phyloP scores from a whole-genome alignment of 257 asterid species.

The Jacaranda copaia region DNA sequence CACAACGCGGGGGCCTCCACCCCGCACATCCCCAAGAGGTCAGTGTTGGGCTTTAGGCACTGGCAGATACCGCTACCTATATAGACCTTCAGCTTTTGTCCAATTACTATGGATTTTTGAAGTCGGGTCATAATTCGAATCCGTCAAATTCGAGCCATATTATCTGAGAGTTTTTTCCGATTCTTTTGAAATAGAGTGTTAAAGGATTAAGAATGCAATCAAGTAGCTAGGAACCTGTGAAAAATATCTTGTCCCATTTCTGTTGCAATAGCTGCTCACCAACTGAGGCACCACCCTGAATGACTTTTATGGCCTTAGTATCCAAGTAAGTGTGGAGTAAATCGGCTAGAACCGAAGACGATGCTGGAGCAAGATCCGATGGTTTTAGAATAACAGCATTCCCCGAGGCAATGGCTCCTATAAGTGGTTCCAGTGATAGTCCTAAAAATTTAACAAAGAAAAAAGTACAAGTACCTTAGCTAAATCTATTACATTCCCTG shows the following conservation, averaged over 20 bases:
- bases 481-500: too few species aligned
- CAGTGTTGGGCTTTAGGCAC: too few species aligned
- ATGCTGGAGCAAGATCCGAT: conserved; percentile 78
- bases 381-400: conserved; percentile 73
- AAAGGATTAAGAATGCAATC: not conserved
- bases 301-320: conserved; percentile 60
- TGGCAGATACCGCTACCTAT: too few species aligned
- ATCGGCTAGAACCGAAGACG: conserved; percentile 61
- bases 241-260: conserved; percentile 86
- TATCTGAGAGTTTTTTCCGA: too few species aligned
- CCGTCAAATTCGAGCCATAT: too few species aligned
- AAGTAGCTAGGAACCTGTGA: conserved; percentile 64
- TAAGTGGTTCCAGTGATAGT: conserved; percentile 69
- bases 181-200: not conserved
- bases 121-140: too few species aligned
- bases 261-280: conserved; percentile 61
- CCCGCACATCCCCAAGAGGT: too few species aligned
- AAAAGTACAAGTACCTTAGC: not conserved
- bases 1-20: too few species aligned
- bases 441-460: conserved; percentile 44
- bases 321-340: conserved; percentile 59
- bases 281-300: conserved; percentile 69
- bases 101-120: too few species aligned
- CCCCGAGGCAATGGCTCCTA: conserved; percentile 94
- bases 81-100: too few species aligned